phyloP scores from a whole-genome alignment of 164 flowering plant species.

The Kalanchoe fedtschenkoi region DNA sequence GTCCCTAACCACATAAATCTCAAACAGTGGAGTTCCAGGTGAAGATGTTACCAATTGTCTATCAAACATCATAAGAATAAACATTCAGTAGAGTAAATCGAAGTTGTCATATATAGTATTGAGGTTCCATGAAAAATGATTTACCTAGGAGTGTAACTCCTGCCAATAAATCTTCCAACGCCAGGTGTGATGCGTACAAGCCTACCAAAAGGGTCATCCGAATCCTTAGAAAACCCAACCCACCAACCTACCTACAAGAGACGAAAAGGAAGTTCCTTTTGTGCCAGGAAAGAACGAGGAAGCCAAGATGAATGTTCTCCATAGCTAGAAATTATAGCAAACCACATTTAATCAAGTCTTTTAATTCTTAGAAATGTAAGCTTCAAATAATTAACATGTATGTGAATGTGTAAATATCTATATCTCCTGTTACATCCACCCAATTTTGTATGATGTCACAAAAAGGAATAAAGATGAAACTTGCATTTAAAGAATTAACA shows the following conservation, averaged over 20 bases:
- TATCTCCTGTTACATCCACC: too few species aligned
- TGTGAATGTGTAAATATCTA: too few species aligned
- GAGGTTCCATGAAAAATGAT: not conserved
- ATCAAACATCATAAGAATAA: conserved; percentile 10
- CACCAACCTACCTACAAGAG: conserved; percentile 90
- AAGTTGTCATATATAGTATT: not conserved
- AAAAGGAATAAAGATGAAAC: too few species aligned
- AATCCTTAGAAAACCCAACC: conserved; percentile 75
- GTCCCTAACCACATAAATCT: conserved; percentile 76
- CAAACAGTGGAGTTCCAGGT: conserved; percentile 85
- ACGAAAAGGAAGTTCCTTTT: not conserved
- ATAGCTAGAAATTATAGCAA: not conserved
- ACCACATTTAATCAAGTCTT: too few species aligned
- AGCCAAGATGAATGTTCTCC: not conserved
- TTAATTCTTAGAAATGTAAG: too few species aligned
- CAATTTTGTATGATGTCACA: too few species aligned
- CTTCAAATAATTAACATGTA: too few species aligned
- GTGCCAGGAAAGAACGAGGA: not conserved
- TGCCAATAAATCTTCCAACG: conserved; percentile 77
- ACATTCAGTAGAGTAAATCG: not conserved
- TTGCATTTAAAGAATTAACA: not conserved
- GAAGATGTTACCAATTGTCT: conserved; percentile 80
- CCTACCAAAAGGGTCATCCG: conserved; percentile 81
- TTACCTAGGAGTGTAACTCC: conserved; percentile 86
- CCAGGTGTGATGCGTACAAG: conserved; percentile 71